Base-by-base conservation (phyloP, 495 filamentous ascomycete species). In the Cercophora newfieldiana region DNA sequence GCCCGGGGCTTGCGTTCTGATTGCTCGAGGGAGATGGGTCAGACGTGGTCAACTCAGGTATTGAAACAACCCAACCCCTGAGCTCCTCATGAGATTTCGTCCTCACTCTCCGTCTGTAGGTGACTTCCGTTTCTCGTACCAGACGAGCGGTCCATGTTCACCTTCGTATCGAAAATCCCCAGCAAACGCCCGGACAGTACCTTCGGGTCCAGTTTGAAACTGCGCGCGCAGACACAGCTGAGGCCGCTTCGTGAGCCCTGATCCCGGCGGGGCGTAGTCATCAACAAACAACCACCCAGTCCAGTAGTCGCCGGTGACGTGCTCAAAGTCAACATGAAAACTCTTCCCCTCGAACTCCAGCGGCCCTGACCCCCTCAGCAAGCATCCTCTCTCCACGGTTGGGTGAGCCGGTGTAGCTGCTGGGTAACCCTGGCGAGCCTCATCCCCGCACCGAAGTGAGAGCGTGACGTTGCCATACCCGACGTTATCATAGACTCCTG, bases 271-370 rank as follows among this genome's bases (percentile, higher is more conserved):
- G 2, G 54, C 54, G 19, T 57, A 57, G 25, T 28, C 54, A 30
- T 57, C 54, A 3, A 57, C 54, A 31, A 57, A 57, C 54, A 57
- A 57, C 54, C 54, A 57, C 29, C 3, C 61, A 54, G 70, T 65
- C 69, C 71, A 75, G 64, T 68, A 72, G 54, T 75, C 74, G 19
- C 74, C 75, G 24, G 69, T 72, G 7, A 77, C 69, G 29, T 77
- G 74, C 50, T 67, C 65, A 47, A 74, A 69, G n/a, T 68, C 58
- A 0, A 65, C 24, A 51, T 65, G 63, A 29, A 72, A 69, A 1
- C 37, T 51, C 57, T 72, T 68, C 1, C 66, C 68, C 30, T 70
- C 63, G 14, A 75, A 59, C 30, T 71, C 63, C 31, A 62, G 47
- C 26, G 28, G 54, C 25, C 49, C 26, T 55, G 47, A 37, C 10